Conservation (phyloP, 2,329 filamentous ascomycete genomes). For the Mollisiaceae sp. region DNA sequence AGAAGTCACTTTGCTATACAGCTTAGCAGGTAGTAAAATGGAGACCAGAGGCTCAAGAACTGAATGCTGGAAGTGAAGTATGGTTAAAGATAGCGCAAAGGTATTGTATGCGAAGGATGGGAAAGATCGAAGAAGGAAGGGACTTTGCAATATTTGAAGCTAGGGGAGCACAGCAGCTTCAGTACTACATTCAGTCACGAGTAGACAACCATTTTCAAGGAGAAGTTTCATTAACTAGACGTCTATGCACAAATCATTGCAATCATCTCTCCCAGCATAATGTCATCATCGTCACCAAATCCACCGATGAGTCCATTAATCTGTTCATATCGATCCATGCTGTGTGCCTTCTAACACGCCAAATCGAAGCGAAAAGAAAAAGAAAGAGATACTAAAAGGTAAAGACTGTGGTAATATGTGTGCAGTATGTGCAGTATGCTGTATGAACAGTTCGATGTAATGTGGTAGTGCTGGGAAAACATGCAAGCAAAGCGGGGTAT, state of each 20-base stretch:
- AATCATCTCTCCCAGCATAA: background rate
- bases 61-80: no score
- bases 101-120: no score
- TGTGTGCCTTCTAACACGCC: background rate
- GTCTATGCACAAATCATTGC: background rate
- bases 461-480: background rate
- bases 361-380: conserved; percentile 5
- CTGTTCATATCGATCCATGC: conserved; percentile 13
- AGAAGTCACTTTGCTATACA: no score
- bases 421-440: background rate
- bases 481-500: background rate
- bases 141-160: no score
- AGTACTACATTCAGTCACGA: background rate
- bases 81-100: no score
- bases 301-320: conserved; percentile 9
- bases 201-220: no score
- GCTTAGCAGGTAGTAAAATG: no score
- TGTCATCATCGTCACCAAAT: background rate
- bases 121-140: no score
- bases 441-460: background rate
- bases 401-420: background rate
- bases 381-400: background rate
- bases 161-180: no score
- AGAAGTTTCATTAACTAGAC: background rate
- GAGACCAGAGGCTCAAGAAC: no score